Percentiles rank a stretch among this genome's conserved stretches.
These are phyloP conservation scores for Gliomastix tumulicola DNA, from an alignment of 2,329 filamentous ascomycete genomes.

Conservation along the genomic window DNA sequence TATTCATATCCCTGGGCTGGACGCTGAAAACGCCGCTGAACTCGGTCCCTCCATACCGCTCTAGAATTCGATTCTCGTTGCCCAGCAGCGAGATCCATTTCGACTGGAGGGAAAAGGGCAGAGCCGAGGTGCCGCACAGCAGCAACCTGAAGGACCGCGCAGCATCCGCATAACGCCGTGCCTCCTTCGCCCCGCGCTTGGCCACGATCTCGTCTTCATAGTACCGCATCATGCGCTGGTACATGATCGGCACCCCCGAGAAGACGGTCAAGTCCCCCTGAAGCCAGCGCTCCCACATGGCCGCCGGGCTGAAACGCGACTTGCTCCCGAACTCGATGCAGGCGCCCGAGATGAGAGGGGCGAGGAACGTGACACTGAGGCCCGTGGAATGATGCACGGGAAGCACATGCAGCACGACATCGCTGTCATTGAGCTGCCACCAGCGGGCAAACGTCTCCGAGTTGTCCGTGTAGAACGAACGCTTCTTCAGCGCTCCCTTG, in stretches of 20 bases:
- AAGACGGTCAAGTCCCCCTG: constrained; percentile 1
- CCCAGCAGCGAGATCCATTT: neutral
- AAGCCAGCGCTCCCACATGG: constrained; percentile 1
- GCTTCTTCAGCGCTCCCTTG: constrained; percentile 22
- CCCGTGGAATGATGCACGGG: constrained; percentile 1
- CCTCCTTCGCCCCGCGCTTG: neutral
- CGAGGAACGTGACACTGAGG: neutral
- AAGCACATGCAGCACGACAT: neutral
- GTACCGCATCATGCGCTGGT: constrained; percentile 1
- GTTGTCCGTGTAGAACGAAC: neutral
- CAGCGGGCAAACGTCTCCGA: neutral
- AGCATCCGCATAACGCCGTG: neutral
- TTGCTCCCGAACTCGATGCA: neutral
- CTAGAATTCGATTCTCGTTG: neutral
- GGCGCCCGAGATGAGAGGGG: neutral
- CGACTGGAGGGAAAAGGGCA: neutral
- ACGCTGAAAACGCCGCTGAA: neutral
- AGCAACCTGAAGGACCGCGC: neutral
- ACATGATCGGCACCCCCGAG: constrained; percentile 2
- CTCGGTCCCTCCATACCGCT: neutral
- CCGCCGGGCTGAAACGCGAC: neutral
- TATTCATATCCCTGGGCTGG: neutral
- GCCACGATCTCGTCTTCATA: constrained; percentile 1
- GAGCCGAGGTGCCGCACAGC: neutral
- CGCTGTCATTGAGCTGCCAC: neutral